Conservation (phyloP, 306 rosid species). For the apple (Malus domestica) region ASM211411v1 NC_041798.1:34602001-34602500, state of each 20-base stretch:
- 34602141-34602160: conserved; percentile 1
- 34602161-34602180: conserved; percentile 5
- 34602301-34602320: conserved; percentile 25
- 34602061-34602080: conserved; percentile 14
- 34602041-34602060: not conserved
- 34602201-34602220: conserved; percentile 19
- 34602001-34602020: not conserved
- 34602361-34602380: not conserved
- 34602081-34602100: conserved; percentile 24
- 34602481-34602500: not conserved
- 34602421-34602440: not conserved
- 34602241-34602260: conserved; percentile 18
- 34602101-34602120: conserved; percentile 38
- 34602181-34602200: conserved; percentile 2
- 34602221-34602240: conserved; percentile 23
- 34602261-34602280: conserved; percentile 27
- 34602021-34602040: not conserved
- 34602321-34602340: not conserved
- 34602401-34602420: not conserved
- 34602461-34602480: not conserved
- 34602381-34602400: not conserved
- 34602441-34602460: too few species aligned
- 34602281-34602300: conserved; percentile 19
- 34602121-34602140: conserved; percentile 5
- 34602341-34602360: not conserved